Evolutionary conservation across 345 rosid genomes (phyloP).

Genomic region (Psidium friedrichsthalianum): DNA sequence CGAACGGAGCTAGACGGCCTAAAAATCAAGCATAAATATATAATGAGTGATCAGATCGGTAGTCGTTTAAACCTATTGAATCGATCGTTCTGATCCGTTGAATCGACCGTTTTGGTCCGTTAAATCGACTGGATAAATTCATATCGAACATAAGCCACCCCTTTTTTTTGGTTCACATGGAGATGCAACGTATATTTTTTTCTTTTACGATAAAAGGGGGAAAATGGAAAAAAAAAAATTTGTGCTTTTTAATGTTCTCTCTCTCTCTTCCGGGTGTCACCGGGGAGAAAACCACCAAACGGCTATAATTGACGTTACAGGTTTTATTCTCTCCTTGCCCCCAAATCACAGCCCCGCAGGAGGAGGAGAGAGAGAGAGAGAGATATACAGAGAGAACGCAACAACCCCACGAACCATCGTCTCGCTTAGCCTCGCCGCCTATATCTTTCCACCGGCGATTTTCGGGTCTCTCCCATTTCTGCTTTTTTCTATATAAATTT

Average conservation of each 20-base stretch:
- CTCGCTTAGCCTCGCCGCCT: neutral
- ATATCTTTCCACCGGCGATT: neutral
- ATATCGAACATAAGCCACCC: neutral
- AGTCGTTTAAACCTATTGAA: too few relatives aligned
- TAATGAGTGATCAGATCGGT: fast-evolving
- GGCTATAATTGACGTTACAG: neutral
- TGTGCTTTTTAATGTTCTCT: too few relatives aligned
- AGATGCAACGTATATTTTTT: too few relatives aligned
- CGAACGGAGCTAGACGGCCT: neutral
- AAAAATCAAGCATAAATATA: too few relatives aligned
- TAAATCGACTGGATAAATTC: too few relatives aligned
- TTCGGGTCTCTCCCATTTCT: neutral
- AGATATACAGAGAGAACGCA: neutral
- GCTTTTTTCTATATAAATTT: too few relatives aligned
- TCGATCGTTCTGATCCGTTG: too few relatives aligned
- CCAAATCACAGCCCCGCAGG: neutral
- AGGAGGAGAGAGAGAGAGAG: neutral
- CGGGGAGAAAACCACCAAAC: neutral
- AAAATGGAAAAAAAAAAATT: too few relatives aligned
- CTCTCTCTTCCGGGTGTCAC: neutral
- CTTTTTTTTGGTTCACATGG: too few relatives aligned
- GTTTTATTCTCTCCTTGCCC: neutral
- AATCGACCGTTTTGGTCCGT: fast-evolving
- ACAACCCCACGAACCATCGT: neutral
- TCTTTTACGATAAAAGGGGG: too few relatives aligned